Evolutionary conservation across 139 green algal genomes (phyloP), one percentile per base, ranked within the genome.

Genomic region (Tetratostichococcus sp.): DNA sequence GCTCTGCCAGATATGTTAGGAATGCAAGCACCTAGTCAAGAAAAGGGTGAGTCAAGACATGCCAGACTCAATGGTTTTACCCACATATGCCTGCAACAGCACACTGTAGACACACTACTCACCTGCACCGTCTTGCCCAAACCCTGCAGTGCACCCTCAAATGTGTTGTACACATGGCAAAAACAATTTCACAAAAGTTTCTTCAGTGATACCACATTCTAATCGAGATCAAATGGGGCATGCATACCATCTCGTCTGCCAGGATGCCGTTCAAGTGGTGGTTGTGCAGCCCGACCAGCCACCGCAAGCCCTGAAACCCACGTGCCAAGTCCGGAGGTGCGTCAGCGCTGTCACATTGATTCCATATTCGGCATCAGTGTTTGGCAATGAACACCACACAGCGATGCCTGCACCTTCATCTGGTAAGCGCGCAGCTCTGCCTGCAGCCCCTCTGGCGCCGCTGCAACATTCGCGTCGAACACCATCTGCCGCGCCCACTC

Each of bases 401-500:
- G 19, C 66, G 67, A 5, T 78, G 81, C 43, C 91, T 89, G 30
- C 90, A 81, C 84, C 65, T 70, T 43, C 23, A 91, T 82, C 79
- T 96, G 91, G 76, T 96, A 94, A 30, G 89, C 80, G 32, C 87
- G 62, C 77, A 94, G 79, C 34, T 80, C 35, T 1, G 76, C 87
- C 28, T 78, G 58, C 35, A 92, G 76, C 69, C 86, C 76, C 0
- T 43, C 5, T 1, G 90, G 88, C 81, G 93, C 87, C 73, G 85
- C 21, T 14, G 35, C 14, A 14, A 88, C 78, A 43, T 88, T 71
- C 0, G 84, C 86, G n/a, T 82, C 69, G 66, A 92, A 67, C 26
- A 62, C 67, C 50, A 62, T 62, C 17, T 17, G 50, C 17, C 50
- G 50, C 14, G 50, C 50, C 50, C 50, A 62, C 14, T 8, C 50